These are phyloP conservation scores for Morella rubra DNA, from an alignment of 306 rosid species.

Conservation along the genomic window DNA sequence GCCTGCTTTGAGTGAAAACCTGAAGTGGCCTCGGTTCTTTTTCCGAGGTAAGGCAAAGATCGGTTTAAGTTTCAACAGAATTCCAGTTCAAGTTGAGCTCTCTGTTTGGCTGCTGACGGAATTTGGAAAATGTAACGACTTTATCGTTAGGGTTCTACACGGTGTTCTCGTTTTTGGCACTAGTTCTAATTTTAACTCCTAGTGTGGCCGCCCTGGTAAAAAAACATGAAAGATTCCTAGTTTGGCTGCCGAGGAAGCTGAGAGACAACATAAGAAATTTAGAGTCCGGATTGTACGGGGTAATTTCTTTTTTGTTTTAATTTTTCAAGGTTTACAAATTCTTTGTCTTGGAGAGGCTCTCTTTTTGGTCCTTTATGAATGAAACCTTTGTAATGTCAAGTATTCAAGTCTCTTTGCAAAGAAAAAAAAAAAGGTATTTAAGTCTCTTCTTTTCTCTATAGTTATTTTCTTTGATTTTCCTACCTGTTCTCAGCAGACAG, in stretches of 20 bases:
- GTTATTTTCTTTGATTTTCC: constrained; percentile 5
- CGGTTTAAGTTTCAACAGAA: constrained; percentile 12
- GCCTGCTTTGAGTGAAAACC: constrained; percentile 17
- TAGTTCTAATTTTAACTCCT: constrained; percentile 22
- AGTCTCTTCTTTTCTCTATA: neutral
- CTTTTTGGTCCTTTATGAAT: neutral
- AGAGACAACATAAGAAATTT: neutral
- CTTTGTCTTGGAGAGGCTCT: neutral
- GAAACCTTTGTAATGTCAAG: neutral
- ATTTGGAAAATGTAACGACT: neutral
- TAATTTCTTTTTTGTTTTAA: neutral
- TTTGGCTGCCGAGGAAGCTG: neutral
- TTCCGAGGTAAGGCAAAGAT: constrained; percentile 54
- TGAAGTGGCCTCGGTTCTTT: constrained; percentile 17
- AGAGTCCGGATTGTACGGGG: neutral
- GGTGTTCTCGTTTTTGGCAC: constrained; percentile 14
- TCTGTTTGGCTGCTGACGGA: constrained; percentile 20
- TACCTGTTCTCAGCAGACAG: constrained; percentile 11
- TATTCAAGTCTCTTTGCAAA: neutral
- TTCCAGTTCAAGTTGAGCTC: neutral
- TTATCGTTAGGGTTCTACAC: constrained; percentile 8
- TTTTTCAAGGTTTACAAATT: neutral
- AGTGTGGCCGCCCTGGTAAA: neutral
- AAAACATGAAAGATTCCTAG: too few species aligned
- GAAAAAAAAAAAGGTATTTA: too few species aligned